Percentiles rank a stretch among this genome's conserved stretches.
Evolutionary conservation across 495 filamentous ascomycete genomes (phyloP).

Genomic region (Annulohypoxylon nitens): DNA sequence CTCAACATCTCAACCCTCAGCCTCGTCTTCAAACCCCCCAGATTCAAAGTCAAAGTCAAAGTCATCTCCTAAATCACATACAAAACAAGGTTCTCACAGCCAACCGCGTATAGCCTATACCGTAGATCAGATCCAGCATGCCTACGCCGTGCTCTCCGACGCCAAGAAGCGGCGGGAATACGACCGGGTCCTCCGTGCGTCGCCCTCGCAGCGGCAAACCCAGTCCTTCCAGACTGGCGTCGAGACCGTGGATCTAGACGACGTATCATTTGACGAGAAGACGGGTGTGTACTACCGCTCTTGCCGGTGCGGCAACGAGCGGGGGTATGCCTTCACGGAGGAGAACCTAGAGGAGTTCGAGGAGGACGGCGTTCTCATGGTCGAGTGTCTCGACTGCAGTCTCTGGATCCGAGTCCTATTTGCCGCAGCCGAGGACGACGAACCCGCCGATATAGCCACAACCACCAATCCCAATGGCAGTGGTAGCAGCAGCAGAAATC

Average conservation of each 20-base stretch:
- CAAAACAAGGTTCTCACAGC: conserved; percentile 26
- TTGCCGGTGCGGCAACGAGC: conserved; percentile 85
- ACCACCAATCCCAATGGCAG: background rate
- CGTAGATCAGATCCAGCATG: conserved; percentile 83
- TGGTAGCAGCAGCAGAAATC: background rate
- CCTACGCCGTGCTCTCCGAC: conserved; percentile 77
- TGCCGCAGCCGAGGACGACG: conserved; percentile 68
- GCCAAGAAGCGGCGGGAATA: conserved; percentile 72
- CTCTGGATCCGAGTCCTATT: conserved; percentile 83
- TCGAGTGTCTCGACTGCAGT: conserved; percentile 85
- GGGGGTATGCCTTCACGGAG: conserved; percentile 78
- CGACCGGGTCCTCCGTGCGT: conserved; percentile 65
- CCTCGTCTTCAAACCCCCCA: background rate
- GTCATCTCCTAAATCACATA: background rate
- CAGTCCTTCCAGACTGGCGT: conserved; percentile 72
- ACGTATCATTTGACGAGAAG: conserved; percentile 70
- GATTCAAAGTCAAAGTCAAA: conserved; percentile 33
- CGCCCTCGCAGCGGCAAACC: conserved; percentile 6
- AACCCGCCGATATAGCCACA: conserved; percentile 31
- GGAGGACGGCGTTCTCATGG: conserved; percentile 75
- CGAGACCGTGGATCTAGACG: conserved; percentile 87
- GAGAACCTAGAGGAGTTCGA: conserved; percentile 75
- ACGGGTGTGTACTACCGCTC: conserved; percentile 70
- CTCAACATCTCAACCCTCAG: conserved; percentile 25
- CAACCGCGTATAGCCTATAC: conserved; percentile 55